phyloP scores from a whole-genome alignment of 83 land plant species.

The Picea abies region DNA sequence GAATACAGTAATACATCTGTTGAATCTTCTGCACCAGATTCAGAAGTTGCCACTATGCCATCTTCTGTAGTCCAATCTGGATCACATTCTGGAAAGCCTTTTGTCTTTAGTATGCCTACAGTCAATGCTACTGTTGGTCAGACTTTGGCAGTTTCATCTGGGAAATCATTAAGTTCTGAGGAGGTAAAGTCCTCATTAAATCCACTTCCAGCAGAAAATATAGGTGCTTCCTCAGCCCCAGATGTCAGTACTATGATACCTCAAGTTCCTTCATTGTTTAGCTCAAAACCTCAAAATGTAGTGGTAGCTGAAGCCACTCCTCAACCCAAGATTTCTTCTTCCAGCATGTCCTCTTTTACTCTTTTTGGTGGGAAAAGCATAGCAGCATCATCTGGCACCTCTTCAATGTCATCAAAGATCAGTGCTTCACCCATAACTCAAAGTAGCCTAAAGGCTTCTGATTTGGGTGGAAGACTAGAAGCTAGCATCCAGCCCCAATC shows the following conservation, averaged over 20 bases:
- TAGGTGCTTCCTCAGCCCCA: too few species aligned
- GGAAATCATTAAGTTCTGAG: neutral
- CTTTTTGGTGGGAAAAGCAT: neutral
- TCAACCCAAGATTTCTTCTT: neutral
- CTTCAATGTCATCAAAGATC: neutral
- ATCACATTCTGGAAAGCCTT: neutral
- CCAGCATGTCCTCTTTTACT: neutral
- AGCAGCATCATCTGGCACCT: slow-evolving; percentile 2
- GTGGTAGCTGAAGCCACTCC: neutral
- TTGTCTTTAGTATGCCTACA: slow-evolving; percentile 3
- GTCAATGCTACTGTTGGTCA: neutral
- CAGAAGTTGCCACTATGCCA: neutral
- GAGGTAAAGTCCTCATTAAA: slow-evolving; percentile 1
- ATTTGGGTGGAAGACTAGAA: neutral
- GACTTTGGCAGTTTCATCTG: neutral
- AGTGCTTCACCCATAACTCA: neutral
- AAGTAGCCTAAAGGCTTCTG: neutral
- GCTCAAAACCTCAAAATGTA: neutral
- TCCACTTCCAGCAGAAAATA: neutral
- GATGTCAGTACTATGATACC: neutral
- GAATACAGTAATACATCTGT: neutral
- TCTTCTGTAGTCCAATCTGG: neutral
- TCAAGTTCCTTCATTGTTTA: neutral
- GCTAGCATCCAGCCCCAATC: neutral
- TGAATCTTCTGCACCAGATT: neutral